Conservation (phyloP, 495 filamentous ascomycete species). For the Collariella sp. region DNA sequence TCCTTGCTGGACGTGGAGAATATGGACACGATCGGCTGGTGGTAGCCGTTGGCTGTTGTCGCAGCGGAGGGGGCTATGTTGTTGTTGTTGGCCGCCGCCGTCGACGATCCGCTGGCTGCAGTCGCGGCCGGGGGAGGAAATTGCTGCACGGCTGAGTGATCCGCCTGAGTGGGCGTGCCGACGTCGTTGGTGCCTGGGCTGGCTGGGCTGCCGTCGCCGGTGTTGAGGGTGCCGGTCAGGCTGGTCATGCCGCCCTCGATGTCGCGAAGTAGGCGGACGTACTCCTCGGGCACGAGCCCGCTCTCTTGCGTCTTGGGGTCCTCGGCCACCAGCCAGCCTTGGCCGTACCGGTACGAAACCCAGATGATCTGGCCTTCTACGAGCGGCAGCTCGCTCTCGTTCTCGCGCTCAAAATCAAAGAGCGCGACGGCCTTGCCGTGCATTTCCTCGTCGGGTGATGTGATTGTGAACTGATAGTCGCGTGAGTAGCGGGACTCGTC, state of each 20-base stretch:
- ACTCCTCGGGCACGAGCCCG: constrained; percentile 92
- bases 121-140: constrained; percentile 35
- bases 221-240: constrained; percentile 37
- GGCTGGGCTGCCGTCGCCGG: constrained; percentile 24
- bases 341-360: constrained; percentile 90
- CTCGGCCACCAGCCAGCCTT: constrained; percentile 94
- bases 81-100: constrained; percentile 4
- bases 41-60: constrained; percentile 43
- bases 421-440: constrained; percentile 93
- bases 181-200: constrained; percentile 37
- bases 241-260: constrained; percentile 63
- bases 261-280: constrained; percentile 85
- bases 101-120: constrained; percentile 27
- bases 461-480: constrained; percentile 92
- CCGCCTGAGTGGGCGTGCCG: constrained; percentile 50
- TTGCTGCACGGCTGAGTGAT: constrained; percentile 27
- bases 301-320: constrained; percentile 82
- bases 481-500: constrained; percentile 68
- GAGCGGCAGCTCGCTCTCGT: constrained; percentile 90
- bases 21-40: constrained; percentile 59
- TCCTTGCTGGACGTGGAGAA: constrained; percentile 72
- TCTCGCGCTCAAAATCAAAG: constrained; percentile 89
- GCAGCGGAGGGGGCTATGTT: constrained; percentile 15
- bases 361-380: constrained; percentile 93
- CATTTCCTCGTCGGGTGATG: constrained; percentile 94